phyloP scores from a whole-genome alignment of 2,329 filamentous ascomycete species.

The Fusarium sp. region DNA sequence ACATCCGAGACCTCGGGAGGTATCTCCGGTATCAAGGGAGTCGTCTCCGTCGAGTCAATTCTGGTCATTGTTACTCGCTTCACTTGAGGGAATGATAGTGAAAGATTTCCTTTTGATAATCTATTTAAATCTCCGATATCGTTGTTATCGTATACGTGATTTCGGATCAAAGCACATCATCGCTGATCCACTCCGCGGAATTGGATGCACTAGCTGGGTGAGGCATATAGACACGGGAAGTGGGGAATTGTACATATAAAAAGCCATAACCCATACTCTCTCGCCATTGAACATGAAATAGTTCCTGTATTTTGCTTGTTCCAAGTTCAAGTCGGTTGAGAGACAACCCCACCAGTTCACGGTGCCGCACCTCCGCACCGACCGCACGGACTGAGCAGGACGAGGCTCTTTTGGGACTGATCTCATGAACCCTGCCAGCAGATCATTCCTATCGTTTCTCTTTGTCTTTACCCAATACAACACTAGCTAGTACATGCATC shows the following conservation, averaged over 20 bases:
- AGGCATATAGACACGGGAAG: not conserved
- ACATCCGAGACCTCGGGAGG: not conserved
- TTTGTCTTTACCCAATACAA: not conserved
- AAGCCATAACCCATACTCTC: not conserved
- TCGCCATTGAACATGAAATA: rapidly evolving
- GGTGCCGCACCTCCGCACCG: not conserved
- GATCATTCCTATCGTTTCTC: not conserved
- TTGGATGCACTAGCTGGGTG: not conserved
- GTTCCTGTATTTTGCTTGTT: not conserved
- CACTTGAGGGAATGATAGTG: rapidly evolving
- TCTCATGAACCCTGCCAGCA: not conserved
- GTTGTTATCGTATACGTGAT: not conserved
- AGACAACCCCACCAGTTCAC: not conserved
- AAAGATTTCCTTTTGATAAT: not conserved
- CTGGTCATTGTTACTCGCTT: not conserved
- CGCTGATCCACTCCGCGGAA: not conserved
- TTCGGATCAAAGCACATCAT: not conserved
- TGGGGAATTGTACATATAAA: not conserved
- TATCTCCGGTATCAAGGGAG: not conserved
- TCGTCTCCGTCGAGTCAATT: not conserved
- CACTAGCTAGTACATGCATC: not conserved
- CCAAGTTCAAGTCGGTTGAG: not conserved
- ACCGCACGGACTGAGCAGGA: not conserved
- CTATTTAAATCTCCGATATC: not conserved
- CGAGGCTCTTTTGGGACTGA: not conserved